Base-by-base conservation (phyloP, 768 basidiomycete genomes). In the Rossbeevera mucosa region DNA sequence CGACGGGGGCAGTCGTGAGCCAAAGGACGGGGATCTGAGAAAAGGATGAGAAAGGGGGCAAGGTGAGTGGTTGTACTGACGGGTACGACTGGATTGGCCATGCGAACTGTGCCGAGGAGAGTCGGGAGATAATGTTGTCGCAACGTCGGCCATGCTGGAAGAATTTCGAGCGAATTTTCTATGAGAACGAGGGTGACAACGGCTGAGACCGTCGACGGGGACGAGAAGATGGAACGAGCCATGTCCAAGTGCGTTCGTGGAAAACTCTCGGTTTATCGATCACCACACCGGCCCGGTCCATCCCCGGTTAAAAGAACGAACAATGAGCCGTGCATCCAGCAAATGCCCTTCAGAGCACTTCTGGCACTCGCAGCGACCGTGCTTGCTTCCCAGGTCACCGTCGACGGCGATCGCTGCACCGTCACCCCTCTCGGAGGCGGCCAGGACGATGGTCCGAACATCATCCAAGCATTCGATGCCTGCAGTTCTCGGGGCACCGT, bases 81-180 rank as follows among this genome's bases (percentile, higher is more conserved):
- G 48, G 72, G 69, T 24, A 72, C 63, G 51, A 67, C 49, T 4
- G 73, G 67, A 56, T 76, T 74, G 5, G 72, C 65, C 18, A 59
- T 54, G 53, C 74, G 64, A 45, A 82, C 62, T 24, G 68, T 70
- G 38, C 73, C 69, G 47, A 78, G 68, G 38, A 83, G 66, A 8
- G 62, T 70, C 18, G 63, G 67, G 20, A 82, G 69, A 61, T 76
- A 76, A 21, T 70, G 73, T 60, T 76, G 73, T 55, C 74, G 69
- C 29, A 82, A 74, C 5, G n/a, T 36, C 18, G 33, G 33, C 9
- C 33, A 36, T 18, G 18, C 33, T 36, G 33, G 33, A 36, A 36
- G 33, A 11, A 80, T 77, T 1, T 65, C 62, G 29, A 70, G 68
- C 0, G 81, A 82, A 59, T 82, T 82, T 67, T 83, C 81, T 56